These are phyloP conservation scores for Sporothrix protearum DNA, from an alignment of 2,329 filamentous ascomycete species.

Conservation along the genomic window DNA sequence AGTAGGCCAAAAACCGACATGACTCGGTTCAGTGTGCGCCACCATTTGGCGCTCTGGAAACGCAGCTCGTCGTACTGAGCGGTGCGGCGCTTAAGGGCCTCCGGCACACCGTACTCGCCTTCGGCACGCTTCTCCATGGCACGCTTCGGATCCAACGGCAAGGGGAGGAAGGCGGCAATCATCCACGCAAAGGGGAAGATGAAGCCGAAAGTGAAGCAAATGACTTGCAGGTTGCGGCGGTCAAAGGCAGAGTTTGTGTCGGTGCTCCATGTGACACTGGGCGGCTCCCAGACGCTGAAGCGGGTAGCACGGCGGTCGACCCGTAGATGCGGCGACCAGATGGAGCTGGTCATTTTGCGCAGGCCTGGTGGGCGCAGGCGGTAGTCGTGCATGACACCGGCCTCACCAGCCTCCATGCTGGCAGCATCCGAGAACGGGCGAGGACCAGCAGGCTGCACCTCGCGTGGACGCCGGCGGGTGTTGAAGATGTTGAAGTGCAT, in stretches of 20 bases:
- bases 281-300: constrained; percentile 69
- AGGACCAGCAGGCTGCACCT: constrained; percentile 32
- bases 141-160: constrained; percentile 57
- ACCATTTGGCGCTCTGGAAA: constrained; percentile 55
- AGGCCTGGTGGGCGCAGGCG: constrained; percentile 35
- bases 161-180: constrained; percentile 68
- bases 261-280: constrained; percentile 62
- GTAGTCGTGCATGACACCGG: constrained; percentile 32
- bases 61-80: constrained; percentile 43
- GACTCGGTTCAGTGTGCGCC: constrained; percentile 56
- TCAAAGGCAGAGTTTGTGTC: constrained; percentile 57
- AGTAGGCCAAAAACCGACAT: constrained; percentile 57
- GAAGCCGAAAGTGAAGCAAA: constrained; percentile 73
- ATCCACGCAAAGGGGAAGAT: constrained; percentile 80
- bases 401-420: constrained; percentile 47
- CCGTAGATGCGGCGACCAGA: constrained; percentile 72
- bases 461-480: constrained; percentile 44
- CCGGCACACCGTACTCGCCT: constrained; percentile 40
- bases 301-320: constrained; percentile 57
- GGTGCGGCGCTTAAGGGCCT: constrained; percentile 37
- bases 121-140: constrained; percentile 49
- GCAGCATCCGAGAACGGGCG: constrained; percentile 34
- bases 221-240: constrained; percentile 68
- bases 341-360: constrained; percentile 53
- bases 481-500: constrained; percentile 46